These are phyloP conservation scores for Apiospora aurea DNA, from an alignment of 2,329 filamentous ascomycete genomes.

Conservation along the genomic window DNA sequence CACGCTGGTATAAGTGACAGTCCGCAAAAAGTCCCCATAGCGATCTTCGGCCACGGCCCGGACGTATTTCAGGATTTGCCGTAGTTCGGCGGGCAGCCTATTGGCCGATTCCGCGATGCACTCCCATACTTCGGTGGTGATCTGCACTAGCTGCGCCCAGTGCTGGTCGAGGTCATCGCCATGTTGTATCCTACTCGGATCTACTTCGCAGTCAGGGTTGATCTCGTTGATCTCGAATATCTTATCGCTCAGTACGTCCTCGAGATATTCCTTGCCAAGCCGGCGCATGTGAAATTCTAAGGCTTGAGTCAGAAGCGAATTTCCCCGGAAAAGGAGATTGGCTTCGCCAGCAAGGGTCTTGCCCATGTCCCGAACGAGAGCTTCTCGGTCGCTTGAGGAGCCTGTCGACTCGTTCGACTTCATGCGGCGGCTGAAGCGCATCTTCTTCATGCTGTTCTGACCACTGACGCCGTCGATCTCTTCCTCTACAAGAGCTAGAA, in stretches of 20 bases:
- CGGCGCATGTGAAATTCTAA: constrained; percentile 96
- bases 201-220: constrained; percentile 93
- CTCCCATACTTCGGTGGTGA: constrained; percentile 86
- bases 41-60: constrained; percentile 91
- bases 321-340: constrained; percentile 93
- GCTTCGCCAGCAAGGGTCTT: constrained; percentile 85
- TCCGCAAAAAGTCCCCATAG: constrained; percentile 90
- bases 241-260: constrained; percentile 85
- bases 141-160: constrained; percentile 77
- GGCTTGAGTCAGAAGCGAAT: constrained; percentile 90
- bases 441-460: constrained; percentile 76
- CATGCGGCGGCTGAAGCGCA: constrained; percentile 74
- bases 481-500: constrained; percentile 92
- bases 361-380: constrained; percentile 77
- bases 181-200: constrained; percentile 77
- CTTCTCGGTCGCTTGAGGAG: constrained; percentile 69
- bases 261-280: constrained; percentile 89
- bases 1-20: constrained; percentile 91
- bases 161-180: constrained; percentile 80
- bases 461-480: constrained; percentile 94
- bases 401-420: constrained; percentile 75
- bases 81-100: constrained; percentile 80
- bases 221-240: constrained; percentile 88
- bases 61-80: constrained; percentile 88
- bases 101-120: constrained; percentile 78